These are phyloP conservation scores for Pyrrhoderma noxium DNA, from an alignment of 1,284 basidiomycete genomes.

Conservation along the genomic window DNA sequence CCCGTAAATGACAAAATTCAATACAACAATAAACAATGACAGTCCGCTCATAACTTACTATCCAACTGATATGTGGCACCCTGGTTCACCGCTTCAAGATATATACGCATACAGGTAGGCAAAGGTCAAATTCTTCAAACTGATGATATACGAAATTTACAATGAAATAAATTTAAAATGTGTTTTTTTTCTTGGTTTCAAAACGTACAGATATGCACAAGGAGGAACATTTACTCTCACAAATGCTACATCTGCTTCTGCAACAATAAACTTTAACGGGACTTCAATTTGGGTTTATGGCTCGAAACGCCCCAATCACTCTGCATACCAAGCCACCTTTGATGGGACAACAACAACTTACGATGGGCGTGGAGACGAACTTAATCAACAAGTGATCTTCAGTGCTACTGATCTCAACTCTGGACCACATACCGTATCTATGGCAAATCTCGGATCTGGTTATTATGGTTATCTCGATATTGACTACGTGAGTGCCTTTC, in stretches of 20 bases:
- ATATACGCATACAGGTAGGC: constrained; percentile 22
- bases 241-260: constrained; percentile 22
- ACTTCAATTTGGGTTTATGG: constrained; percentile 30
- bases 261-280: constrained; percentile 30
- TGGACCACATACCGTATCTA: constrained; percentile 12
- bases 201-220: constrained; percentile 10
- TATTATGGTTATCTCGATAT: constrained; percentile 16
- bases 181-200: no score
- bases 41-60: constrained; percentile 33
- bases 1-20: constrained; percentile 30
- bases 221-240: constrained; percentile 29
- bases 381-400: constrained; percentile 16
- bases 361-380: constrained; percentile 1
- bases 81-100: constrained; percentile 25
- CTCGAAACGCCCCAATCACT: constrained; percentile 28
- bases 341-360: constrained; percentile 7
- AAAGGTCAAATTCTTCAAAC: background rate
- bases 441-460: constrained; percentile 13
- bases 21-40: constrained; percentile 34
- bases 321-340: constrained; percentile 19
- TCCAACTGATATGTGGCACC: constrained; percentile 25
- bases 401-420: constrained; percentile 6
- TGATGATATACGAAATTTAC: background rate
- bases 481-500: constrained; percentile 21
- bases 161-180: no score